Percentiles rank a stretch among this genome's conserved stretches.
Evolutionary conservation across 2,329 filamentous ascomycete species (phyloP).

Genomic region (Colletotrichum sp.): DNA sequence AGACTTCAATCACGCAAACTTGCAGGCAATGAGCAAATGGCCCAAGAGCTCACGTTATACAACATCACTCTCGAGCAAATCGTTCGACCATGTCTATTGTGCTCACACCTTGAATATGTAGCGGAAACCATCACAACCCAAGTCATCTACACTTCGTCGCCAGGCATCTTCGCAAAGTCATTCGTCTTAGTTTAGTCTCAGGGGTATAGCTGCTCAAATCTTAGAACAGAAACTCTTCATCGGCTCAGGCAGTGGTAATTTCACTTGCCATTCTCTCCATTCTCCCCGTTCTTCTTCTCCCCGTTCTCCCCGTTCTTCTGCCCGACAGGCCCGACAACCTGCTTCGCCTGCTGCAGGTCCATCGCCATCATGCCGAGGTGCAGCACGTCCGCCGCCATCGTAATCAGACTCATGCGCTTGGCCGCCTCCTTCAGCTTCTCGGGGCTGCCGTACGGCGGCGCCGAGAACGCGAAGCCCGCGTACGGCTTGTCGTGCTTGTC

Average conservation of each 20-base stretch:
- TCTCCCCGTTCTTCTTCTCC: background rate
- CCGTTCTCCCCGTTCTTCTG: conserved; percentile 3
- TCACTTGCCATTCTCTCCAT: conserved; percentile 2
- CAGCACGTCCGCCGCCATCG: conserved; percentile 26
- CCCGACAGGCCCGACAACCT: background rate
- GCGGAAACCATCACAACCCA: background rate
- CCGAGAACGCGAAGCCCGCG: conserved; percentile 33
- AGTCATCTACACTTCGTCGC: background rate
- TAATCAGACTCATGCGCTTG: conserved; percentile 29
- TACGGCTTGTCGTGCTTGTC: conserved; percentile 52
- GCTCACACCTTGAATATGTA: background rate
- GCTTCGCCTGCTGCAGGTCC: conserved; percentile 18
- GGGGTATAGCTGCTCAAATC: background rate
- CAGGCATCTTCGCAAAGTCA: background rate
- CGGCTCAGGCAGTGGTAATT: background rate
- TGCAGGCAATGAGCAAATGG: background rate
- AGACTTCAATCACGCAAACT: no score
- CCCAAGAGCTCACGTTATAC: background rate
- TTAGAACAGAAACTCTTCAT: background rate
- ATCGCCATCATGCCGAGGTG: conserved; percentile 24
- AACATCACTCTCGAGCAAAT: background rate
- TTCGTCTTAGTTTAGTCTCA: background rate
- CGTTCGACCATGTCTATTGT: background rate
- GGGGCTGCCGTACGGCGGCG: conserved; percentile 25
- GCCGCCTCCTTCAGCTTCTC: conserved; percentile 27